Evolutionary conservation across 179 eudicot genomes (phyloP), one percentile per base, ranked within the genome.

Genomic region (Spergularia azorica): DNA sequence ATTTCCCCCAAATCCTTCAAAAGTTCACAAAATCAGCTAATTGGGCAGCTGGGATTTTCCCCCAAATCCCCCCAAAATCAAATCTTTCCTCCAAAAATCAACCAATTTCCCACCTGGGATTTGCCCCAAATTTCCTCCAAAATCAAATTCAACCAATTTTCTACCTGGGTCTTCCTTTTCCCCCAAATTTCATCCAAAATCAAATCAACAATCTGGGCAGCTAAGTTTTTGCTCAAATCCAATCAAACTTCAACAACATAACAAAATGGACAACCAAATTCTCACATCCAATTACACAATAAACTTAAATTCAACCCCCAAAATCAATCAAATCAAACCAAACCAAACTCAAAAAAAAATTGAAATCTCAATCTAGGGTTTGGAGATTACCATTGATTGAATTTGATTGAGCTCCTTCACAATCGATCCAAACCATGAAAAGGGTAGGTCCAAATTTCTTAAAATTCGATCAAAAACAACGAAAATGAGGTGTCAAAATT

Each of bases 351-450:
- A 43, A 72, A 21, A 32, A 15, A 51, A 54, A 4, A 62, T 55
- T n/a, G 6, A 32, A 60, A 36, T 36, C 39, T 36, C 39, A 57
- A 41, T 71, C 73, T 79, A 79, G 81, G 77, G 77, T 79, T 65
- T 8, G 59, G 36, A 64, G 13, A 68, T 17, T 48, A 56, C 61
- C 20, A 52, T 52, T 50, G 9, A 64, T 63, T 71, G 56, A 46
- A 46, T 6, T 9, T 46, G 39, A 36, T 36, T 2, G 39, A 51
- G 1, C 32, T 71, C 71, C 14, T 54, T 15, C 20, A 39, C n/a
- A 41, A 67, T 26, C 14, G 68, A 54, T 6, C 39, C 17, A 76
- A 16, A 26, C 4, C 14, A 60, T 59, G 55, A 58, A 46, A 12
- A 21, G 1, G 70, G 70, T 9, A 67, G 32, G 36, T 32, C 16